Base-by-base conservation (phyloP, 768 basidiomycete species). In the Russula brevipes region DNA sequence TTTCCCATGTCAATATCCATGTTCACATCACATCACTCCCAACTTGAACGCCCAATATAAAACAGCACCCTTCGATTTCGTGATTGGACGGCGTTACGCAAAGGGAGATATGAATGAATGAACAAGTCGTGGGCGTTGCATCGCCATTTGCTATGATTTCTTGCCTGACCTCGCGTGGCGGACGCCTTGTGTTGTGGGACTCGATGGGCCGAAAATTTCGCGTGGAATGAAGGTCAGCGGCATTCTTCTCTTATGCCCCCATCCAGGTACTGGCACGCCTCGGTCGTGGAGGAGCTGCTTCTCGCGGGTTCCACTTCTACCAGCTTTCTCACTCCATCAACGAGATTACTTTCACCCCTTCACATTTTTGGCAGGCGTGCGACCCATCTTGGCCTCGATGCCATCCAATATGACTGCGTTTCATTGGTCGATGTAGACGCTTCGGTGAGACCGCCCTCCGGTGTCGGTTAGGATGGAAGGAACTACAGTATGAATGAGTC, bases 381-480 rank as follows among this genome's bases (percentile, higher is more conserved):
- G 6, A 36, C 62, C 24, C 52, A 49, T 63, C 62, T 54, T 47
- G 2, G 36, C 30, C n/a, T 30, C 31, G n/a, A 59, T 59, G 36
- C 31, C 14, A 31, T 63, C 45, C 45, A 19, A 31, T 54, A 19
- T 24, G 24, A 24, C 24, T 24, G 30, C 9, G 16, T 12, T 4
- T 59, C 24, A 31, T 62, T 51, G 10, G 14, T 44, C 24, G 56
- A 24, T 38, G 46, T 44, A 39, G 38, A 42, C 54, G 30, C 56
- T 42, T 54, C 24, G 41, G 45, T 35, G 30, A 57, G 44, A 33
- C n/a, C 8, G n/a, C 42, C 31, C 9, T 33, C 31, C 24, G 31
- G 39, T 63, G 39, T 46, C 62, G 38, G 57, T n/a, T 59, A 59
- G 44, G 10, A 38, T 59, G 51, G 51, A 63, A 50, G 31, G 30